These are phyloP conservation scores for Raphanus raphanistrum DNA, from an alignment of 345 rosid species.

Conservation along the genomic window DNA sequence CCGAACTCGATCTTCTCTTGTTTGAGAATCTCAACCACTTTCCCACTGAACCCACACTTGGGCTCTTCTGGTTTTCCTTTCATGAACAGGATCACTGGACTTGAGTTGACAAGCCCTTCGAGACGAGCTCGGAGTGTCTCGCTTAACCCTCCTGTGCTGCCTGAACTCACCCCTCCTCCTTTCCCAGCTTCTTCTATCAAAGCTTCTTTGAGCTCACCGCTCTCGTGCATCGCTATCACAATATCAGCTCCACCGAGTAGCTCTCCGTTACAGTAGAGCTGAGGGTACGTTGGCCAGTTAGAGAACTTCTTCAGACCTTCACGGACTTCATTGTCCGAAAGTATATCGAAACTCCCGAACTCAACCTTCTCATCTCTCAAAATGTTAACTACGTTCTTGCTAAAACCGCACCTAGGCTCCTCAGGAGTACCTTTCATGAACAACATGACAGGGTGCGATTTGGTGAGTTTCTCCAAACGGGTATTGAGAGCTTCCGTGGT, in stretches of 20 bases:
- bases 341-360: slow-evolving; percentile 81
- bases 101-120: slow-evolving; percentile 58
- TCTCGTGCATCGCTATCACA: slow-evolving; percentile 79
- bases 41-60: slow-evolving; percentile 90
- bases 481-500: slow-evolving; percentile 41
- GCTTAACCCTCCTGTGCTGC: slow-evolving; percentile 68
- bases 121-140: slow-evolving; percentile 55
- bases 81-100: slow-evolving; percentile 87
- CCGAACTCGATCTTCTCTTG: slow-evolving; percentile 70
- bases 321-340: slow-evolving; percentile 70
- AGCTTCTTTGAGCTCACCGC: slow-evolving; percentile 80
- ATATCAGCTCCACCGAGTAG: slow-evolving; percentile 97
- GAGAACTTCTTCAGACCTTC: slow-evolving; percentile 96
- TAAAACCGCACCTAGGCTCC: slow-evolving; percentile 89
- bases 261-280: slow-evolving; percentile 91
- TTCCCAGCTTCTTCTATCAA: slow-evolving; percentile 48
- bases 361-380: slow-evolving; percentile 75
- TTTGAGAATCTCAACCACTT: slow-evolving; percentile 78
- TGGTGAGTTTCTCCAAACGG: slow-evolving; percentile 61
- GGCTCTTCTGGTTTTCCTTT: slow-evolving; percentile 91
- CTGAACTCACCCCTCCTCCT: slow-evolving; percentile 52
- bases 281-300: slow-evolving; percentile 99
- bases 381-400: slow-evolving; percentile 70
- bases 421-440: slow-evolving; percentile 94
- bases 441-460: slow-evolving; percentile 78